Percentiles rank a stretch among this genome's conserved stretches.
phyloP scores from a whole-genome alignment of 1,284 basidiomycete genomes.

The Acaromyces ingoldii region DNA sequence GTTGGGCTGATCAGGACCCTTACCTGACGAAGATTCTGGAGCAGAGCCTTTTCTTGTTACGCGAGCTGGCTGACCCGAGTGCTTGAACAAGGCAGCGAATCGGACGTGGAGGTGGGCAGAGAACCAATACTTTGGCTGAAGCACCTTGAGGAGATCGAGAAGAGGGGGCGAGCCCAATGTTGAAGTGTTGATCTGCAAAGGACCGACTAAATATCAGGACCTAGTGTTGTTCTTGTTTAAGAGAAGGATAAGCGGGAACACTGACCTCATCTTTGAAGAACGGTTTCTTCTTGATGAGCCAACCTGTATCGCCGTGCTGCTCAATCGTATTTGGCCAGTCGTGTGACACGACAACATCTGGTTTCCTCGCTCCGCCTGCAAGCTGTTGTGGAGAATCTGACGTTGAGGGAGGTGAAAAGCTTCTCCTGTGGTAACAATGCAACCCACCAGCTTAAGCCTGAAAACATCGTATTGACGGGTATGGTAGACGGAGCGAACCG shows the following conservation, averaged over 20 bases:
- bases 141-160: constrained; percentile 66
- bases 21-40: no score
- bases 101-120: constrained; percentile 87
- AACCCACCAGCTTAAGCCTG: constrained; percentile 70
- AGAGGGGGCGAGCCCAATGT: constrained; percentile 84
- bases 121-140: constrained; percentile 91
- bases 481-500: constrained; percentile 84
- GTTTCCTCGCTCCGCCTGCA: constrained; percentile 7
- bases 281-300: constrained; percentile 70
- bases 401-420: no score
- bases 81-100: constrained; percentile 42
- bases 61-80: background rate
- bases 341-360: constrained; percentile 81
- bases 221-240: background rate
- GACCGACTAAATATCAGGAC: background rate
- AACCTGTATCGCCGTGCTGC: constrained; percentile 67
- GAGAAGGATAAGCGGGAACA: no score
- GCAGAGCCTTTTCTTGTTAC: no score
- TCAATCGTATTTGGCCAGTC: constrained; percentile 92
- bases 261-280: constrained; percentile 70
- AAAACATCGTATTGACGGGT: constrained; percentile 78
- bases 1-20: no score
- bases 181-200: constrained; percentile 55
- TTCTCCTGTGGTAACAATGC: no score
- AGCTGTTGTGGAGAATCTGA: background rate